Percentiles rank a stretch among this genome's conserved stretches.
These are phyloP conservation scores for Neonectria sp. DNA, from an alignment of 2,329 filamentous ascomycete genomes.

Conservation along the genomic window DNA sequence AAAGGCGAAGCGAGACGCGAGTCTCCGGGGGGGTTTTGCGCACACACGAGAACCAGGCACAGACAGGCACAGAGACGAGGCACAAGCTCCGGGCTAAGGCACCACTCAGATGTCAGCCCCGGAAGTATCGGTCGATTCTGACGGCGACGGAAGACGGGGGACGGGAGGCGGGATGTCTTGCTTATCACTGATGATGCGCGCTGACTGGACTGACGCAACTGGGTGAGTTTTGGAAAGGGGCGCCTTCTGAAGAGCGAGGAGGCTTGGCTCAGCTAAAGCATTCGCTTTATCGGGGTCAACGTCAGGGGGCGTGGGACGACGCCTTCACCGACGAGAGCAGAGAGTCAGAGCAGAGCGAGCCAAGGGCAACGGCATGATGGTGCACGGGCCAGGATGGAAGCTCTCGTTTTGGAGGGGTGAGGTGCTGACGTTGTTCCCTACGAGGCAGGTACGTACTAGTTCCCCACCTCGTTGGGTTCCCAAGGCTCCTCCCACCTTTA, in stretches of 20 bases:
- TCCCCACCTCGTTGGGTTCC: slow-evolving; percentile 12
- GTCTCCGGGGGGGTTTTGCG: slow-evolving; percentile 1
- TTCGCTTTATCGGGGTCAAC: slow-evolving; percentile 41
- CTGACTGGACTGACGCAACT: slow-evolving; percentile 20
- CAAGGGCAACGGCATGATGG: slow-evolving; percentile 29
- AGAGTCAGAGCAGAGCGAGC: slow-evolving; percentile 23
- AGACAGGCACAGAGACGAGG: slow-evolving; percentile 20
- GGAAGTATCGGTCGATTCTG: slow-evolving; percentile 47
- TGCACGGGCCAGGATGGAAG: slow-evolving; percentile 44
- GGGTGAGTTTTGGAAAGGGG: not conserved
- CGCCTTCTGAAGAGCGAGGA: not conserved
- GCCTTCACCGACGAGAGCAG: slow-evolving; percentile 19
- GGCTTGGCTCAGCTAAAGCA: slow-evolving; percentile 32
- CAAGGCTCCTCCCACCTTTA: slow-evolving; percentile 17
- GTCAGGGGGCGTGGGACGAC: slow-evolving; percentile 37
- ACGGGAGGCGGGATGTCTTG: slow-evolving; percentile 34
- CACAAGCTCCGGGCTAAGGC: slow-evolving; percentile 30
- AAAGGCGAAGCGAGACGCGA: slow-evolving; percentile 18
- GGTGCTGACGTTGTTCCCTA: slow-evolving; percentile 45
- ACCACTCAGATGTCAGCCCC: slow-evolving; percentile 37
- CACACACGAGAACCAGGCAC: slow-evolving; percentile 18
- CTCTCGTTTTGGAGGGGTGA: slow-evolving; percentile 29
- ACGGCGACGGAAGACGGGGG: slow-evolving; percentile 19
- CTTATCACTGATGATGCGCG: slow-evolving; percentile 38
- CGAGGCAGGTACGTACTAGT: slow-evolving; percentile 31